A percentile compares a stretch with the other conserved stretches of the same genome.
phyloP scores from a whole-genome alignment of 495 filamentous ascomycete species.

The Hyaloscypha hepaticicola region DNA sequence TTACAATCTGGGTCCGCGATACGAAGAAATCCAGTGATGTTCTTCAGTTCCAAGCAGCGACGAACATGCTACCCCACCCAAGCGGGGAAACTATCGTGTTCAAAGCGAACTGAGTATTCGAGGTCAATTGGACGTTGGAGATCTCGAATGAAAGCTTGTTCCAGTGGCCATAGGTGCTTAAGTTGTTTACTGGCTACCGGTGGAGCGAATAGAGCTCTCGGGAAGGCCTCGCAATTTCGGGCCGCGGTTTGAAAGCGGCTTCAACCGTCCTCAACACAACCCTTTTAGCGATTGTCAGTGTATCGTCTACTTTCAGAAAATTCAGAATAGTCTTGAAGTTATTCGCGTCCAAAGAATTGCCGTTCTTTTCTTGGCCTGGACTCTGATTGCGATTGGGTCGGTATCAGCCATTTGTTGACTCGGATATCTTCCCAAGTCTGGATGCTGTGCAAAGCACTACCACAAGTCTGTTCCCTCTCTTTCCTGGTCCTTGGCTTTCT shows the following conservation, averaged over 20 bases:
- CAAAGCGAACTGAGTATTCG: background rate
- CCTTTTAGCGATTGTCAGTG: background rate
- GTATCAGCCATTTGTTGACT: background rate
- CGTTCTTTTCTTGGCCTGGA: background rate
- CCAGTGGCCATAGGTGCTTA: background rate
- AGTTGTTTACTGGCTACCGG: background rate
- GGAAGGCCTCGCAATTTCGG: background rate
- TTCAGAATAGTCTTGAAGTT: background rate
- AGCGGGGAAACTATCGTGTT: background rate
- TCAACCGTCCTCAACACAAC: background rate
- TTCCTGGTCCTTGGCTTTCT: background rate
- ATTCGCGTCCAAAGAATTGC: background rate
- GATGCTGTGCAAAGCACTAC: background rate
- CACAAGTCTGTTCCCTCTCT: background rate
- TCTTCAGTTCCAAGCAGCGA: background rate
- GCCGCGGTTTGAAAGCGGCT: background rate
- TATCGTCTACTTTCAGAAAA: background rate
- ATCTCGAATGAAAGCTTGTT: background rate
- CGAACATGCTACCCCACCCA: background rate
- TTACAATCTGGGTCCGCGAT: background rate
- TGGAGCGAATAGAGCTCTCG: background rate
- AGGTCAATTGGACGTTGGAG: background rate
- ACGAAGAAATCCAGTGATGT: background rate
- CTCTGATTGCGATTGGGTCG: background rate
- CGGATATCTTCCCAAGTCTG: background rate